These are phyloP conservation scores for Cruciata laevipes DNA, from an alignment of 257 asterid genomes.

Conservation along the genomic window DNA sequence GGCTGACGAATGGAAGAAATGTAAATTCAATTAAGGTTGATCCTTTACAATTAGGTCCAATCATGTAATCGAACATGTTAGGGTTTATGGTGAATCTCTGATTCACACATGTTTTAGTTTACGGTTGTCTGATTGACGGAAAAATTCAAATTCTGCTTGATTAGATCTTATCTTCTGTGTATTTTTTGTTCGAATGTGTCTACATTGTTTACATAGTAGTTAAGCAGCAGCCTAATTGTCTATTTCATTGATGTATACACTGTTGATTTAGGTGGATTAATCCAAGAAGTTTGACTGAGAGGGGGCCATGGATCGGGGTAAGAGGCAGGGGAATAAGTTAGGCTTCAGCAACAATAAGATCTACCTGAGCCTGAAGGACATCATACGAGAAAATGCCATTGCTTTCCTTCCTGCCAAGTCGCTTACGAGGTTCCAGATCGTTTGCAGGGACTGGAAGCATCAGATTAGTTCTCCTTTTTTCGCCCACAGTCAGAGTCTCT, in stretches of 20 bases:
- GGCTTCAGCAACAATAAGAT: constrained; percentile 22
- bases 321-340: constrained; percentile 21
- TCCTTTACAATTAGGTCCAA: too few species aligned
- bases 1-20: background rate
- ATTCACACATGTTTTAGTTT: too few species aligned
- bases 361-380: constrained; percentile 42
- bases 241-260: background rate
- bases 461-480: constrained; percentile 46
- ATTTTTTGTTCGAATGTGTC: background rate
- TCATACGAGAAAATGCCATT: constrained; percentile 38
- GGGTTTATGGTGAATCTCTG: too few species aligned
- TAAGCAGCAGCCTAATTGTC: background rate
- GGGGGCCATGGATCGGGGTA: constrained; percentile 43
- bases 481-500: constrained; percentile 41
- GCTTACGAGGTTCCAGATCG: constrained; percentile 32
- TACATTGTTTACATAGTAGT: background rate
- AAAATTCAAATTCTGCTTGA: background rate
- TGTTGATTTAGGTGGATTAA: background rate
- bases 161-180: background rate
- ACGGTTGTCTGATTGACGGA: background rate
- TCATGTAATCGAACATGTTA: too few species aligned
- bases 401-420: constrained; percentile 52
- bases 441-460: constrained; percentile 51
- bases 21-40: background rate
- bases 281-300: background rate